phyloP scores from a whole-genome alignment of 345 rosid genomes.

The Eucalyptus rudis region DNA sequence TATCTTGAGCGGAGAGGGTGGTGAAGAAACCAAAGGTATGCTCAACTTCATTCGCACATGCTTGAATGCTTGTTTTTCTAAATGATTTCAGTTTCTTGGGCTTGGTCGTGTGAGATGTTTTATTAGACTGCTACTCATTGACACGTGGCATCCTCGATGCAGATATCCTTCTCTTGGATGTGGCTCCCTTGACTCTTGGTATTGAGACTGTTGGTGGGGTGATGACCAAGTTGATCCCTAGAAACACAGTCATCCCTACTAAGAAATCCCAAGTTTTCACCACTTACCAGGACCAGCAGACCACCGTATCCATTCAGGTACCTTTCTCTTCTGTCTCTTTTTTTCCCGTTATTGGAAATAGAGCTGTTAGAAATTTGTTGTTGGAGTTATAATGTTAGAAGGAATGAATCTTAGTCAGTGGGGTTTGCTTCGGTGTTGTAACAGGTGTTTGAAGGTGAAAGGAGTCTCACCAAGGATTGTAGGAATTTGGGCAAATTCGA shows the following conservation, averaged over 20 bases:
- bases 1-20: slow-evolving; percentile 98
- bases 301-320: slow-evolving; percentile 93
- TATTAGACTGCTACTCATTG: neutral
- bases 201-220: slow-evolving; percentile 98
- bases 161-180: slow-evolving; percentile 96
- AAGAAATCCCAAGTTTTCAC: slow-evolving; percentile 98
- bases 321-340: neutral
- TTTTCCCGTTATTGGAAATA: neutral
- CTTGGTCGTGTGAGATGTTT: neutral
- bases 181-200: slow-evolving; percentile 92
- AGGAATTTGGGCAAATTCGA: slow-evolving; percentile 87
- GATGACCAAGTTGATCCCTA: slow-evolving; percentile 97
- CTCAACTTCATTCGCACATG: neutral
- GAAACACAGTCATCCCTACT: slow-evolving; percentile 96
- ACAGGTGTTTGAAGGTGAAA: slow-evolving; percentile 94
- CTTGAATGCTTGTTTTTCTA: neutral
- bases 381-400: neutral
- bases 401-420: neutral
- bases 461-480: slow-evolving; percentile 94
- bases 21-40: slow-evolving; percentile 97
- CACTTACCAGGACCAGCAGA: slow-evolving; percentile 98
- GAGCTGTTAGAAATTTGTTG: neutral
- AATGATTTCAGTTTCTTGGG: neutral
- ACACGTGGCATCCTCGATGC: neutral
- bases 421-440: neutral